Evolutionary conservation across 1,284 basidiomycete genomes (phyloP).

Genomic region (Rhodotorula mucilaginosa): DNA sequence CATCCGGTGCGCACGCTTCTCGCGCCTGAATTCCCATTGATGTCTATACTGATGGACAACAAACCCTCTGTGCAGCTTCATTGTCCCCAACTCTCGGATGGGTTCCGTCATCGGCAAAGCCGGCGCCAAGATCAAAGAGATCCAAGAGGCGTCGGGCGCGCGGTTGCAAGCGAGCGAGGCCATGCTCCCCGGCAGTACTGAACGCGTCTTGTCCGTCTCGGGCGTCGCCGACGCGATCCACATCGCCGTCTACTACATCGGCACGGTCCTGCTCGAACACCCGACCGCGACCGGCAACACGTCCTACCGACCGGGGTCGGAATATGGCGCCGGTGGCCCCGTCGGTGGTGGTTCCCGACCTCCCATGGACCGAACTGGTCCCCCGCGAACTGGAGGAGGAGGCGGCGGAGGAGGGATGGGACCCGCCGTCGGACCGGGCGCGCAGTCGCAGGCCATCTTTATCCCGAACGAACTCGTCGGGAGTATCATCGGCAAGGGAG

Average conservation of each 20-base stretch:
- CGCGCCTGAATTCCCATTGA: too few relatives aligned
- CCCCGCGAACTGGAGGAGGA: slow-evolving; percentile 19
- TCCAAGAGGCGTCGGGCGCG: slow-evolving; percentile 97
- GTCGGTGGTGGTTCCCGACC: slow-evolving; percentile 4
- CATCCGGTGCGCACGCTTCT: slow-evolving; percentile 63
- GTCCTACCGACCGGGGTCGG: slow-evolving; percentile 47
- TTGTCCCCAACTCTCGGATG: slow-evolving; percentile 99
- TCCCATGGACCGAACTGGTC: slow-evolving; percentile 8
- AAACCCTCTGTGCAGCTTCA: slow-evolving; percentile 57
- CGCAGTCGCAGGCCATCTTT: slow-evolving; percentile 97
- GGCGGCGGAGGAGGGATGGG: slow-evolving; percentile 41
- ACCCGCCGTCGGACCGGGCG: slow-evolving; percentile 54
- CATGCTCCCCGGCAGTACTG: slow-evolving; percentile 98
- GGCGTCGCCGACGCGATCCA: slow-evolving; percentile 99
- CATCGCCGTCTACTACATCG: slow-evolving; percentile 73
- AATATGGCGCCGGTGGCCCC: slow-evolving; percentile 13
- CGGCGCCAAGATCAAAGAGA: slow-evolving; percentile 98
- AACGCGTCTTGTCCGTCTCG: slow-evolving; percentile 94
- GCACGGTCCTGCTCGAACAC: slow-evolving; percentile 51
- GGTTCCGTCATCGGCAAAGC: slow-evolving; percentile 98
- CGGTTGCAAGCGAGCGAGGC: slow-evolving; percentile 93
- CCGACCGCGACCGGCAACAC: slow-evolving; percentile 48
- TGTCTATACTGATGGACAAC: too few relatives aligned
- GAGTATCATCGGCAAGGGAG: slow-evolving; percentile 89
- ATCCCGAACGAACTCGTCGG: slow-evolving; percentile 96